phyloP scores from a whole-genome alignment of 495 filamentous ascomycete species.

The Penicillium steckii region DNA sequence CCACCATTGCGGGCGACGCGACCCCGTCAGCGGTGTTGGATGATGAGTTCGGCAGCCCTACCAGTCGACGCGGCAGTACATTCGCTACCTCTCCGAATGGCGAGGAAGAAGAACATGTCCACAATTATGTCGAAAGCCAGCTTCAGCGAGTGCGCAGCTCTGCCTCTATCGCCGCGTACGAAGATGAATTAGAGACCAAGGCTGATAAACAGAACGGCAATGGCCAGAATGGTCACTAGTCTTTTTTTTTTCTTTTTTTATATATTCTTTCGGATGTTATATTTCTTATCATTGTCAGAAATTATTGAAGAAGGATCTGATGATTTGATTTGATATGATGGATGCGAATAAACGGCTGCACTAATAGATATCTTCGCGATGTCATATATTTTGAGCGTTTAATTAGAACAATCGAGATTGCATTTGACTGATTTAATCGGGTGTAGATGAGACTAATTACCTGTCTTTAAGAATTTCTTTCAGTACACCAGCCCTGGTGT shows the following conservation, averaged over 20 bases:
- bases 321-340: not conserved
- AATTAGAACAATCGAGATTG: slow-evolving; percentile 1
- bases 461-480: not conserved
- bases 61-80: slow-evolving; percentile 32
- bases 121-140: slow-evolving; percentile 70
- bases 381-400: not conserved
- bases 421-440: not conserved
- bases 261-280: not conserved
- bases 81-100: slow-evolving; percentile 18
- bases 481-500: not conserved
- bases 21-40: slow-evolving; percentile 26
- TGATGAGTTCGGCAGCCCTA: slow-evolving; percentile 29
- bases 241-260: not conserved
- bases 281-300: not conserved
- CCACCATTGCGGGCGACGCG: slow-evolving; percentile 28
- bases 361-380: not conserved
- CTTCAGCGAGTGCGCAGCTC: slow-evolving; percentile 61
- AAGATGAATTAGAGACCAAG: slow-evolving; percentile 62
- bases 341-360: not conserved
- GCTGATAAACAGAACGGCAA: slow-evolving; percentile 27
- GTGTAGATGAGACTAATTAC: not conserved
- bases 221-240: slow-evolving; percentile 19
- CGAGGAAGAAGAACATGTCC: slow-evolving; percentile 63
- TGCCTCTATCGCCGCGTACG: slow-evolving; percentile 48
- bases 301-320: not conserved